Evolutionary conservation across 192 early-diverging fungal species (phyloP), one percentile per base, ranked within the genome.

Genomic region (Martensiomyces pterosporus): DNA sequence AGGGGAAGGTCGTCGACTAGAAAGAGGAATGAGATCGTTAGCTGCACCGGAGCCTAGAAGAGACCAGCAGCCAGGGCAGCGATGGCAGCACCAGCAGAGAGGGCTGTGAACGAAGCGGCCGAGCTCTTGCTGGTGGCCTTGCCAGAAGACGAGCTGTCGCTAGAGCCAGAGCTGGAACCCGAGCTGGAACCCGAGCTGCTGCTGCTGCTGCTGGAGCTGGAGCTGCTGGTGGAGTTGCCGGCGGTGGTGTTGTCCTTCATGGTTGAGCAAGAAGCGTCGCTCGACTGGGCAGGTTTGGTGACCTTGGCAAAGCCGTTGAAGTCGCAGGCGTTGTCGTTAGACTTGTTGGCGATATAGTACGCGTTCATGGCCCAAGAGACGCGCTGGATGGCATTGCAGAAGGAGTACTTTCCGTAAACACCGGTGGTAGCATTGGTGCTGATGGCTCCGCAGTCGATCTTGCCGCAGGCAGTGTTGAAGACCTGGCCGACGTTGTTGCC

Each of bases 361-460:
- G 66, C 66, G 53, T 64, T 67, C 56, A 78, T 55, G 24, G 65
- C 70, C 69, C 65, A 73, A 36, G 60, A 63, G 26, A 63, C 65
- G 36, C 67, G 66, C 66, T 66, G 55, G 32, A 55, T 26, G 9
- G 57, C 52, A 15, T 69, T 44, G 50, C 76, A 78, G 57, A 47
- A 54, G 40, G 66, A 61, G 51, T 70, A 78, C 38, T 63, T 61
- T 33, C 76, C 76, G 39, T 74, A 78, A 9, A 37, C 36, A 40
- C 76, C 76, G 7, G 44, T 43, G 25, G 34, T 24, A 6, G 57
- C 55, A 35, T 74, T 53, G 17, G 37, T 49, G 0, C 47, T 48
- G n/a, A 78, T 64, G n/a, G 51, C 52, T 24, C 35, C 40, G 45
- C 76, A 78, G 40, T 49, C 55, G 26, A 59, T 46, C 21, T 52